Base-by-base conservation (phyloP, 192 early-diverging fungal genomes). In the Rhizoclosmatium globosum region DNA sequence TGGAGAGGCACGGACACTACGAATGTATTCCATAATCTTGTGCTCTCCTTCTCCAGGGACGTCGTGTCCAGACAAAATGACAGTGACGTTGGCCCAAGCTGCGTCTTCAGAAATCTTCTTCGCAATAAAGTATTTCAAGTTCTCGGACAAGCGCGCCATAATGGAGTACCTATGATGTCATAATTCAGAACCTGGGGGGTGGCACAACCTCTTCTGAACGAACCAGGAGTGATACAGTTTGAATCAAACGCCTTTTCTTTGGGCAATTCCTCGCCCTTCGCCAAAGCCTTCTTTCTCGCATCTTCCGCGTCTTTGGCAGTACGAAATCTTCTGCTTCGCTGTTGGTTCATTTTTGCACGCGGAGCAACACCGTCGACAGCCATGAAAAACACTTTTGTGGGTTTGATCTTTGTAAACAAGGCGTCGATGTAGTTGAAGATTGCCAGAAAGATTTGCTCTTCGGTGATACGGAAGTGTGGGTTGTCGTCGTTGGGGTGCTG, bases 11-110 rank as follows among this genome's bases (percentile, higher is more conserved):
- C 95, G 91, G 65, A 94, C 93, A 4, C 88, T 84, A 13, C 98
- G 92, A 67, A 99, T 92, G 79, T 92, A 99, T 76, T 97, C 94
- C 98, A 98, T 99, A 80, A 99, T 96, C 87, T 98, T 99, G 85
- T 99, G 98, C 84, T 99, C 98, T 53, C 98, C 98, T 86, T 99
- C 98, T 65, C 98, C 98, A 3, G 98, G 96, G 0, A 98, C 96
- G 41, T 93, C 95, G 71, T 96, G 95, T 64, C 98, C 98, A 0
- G 94, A 96, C 7, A 99, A 81, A 68, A 99, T 89, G 13, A 98
- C 94, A 72, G 96, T 94, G 50, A 96, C 81, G 70, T 85, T 77
- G 78, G 86, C 87, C 98, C 98, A 99, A 23, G 91, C 89, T 15
- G 94, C 90, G 78, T 98, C 96, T 44, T 89, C 90, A 61, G 95